Evolutionary conservation across 805 yeast genomes (phyloP).

Genomic region (Zygosaccharomyces kombuchaensis): DNA sequence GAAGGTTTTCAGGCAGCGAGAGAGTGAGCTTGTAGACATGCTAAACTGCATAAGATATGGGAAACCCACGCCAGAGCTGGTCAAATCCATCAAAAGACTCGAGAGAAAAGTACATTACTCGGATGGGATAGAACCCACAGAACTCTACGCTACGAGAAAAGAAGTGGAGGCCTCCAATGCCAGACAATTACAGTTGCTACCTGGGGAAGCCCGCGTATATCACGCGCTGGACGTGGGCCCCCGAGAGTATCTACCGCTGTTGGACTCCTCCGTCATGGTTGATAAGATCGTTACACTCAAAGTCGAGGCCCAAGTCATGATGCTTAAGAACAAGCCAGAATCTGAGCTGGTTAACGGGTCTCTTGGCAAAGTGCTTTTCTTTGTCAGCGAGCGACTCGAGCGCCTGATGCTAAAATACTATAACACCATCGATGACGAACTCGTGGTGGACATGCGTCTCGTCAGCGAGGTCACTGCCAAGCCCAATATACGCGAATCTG

Average conservation of each 20-base stretch:
- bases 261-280: conserved; percentile 66
- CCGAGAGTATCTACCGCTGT: conserved; percentile 30
- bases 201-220: conserved; percentile 45
- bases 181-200: conserved; percentile 45
- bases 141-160: conserved; percentile 75
- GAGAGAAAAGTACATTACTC: conserved; percentile 53
- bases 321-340: conserved; percentile 74
- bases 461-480: conserved; percentile 33
- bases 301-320: conserved; percentile 91
- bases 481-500: conserved; percentile 19
- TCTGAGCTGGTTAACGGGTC: conserved; percentile 80
- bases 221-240: conserved; percentile 43
- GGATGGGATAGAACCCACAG: conserved; percentile 86
- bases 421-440: conserved; percentile 26
- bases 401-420: conserved; percentile 24
- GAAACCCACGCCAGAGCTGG: conserved; percentile 47
- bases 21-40: conserved; percentile 68
- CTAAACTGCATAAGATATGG: conserved; percentile 80
- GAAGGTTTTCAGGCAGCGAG: conserved; percentile 82
- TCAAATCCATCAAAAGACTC: conserved; percentile 46
- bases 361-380: conserved; percentile 62
- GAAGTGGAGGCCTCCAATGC: conserved; percentile 80
- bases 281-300: conserved; percentile 60
- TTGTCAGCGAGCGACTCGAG: conserved; percentile 31
- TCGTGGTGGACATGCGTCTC: conserved; percentile 32